phyloP scores from a whole-genome alignment of 1,284 basidiomycete genomes.

The Anthracocystis panici-leucophaei region DNA sequence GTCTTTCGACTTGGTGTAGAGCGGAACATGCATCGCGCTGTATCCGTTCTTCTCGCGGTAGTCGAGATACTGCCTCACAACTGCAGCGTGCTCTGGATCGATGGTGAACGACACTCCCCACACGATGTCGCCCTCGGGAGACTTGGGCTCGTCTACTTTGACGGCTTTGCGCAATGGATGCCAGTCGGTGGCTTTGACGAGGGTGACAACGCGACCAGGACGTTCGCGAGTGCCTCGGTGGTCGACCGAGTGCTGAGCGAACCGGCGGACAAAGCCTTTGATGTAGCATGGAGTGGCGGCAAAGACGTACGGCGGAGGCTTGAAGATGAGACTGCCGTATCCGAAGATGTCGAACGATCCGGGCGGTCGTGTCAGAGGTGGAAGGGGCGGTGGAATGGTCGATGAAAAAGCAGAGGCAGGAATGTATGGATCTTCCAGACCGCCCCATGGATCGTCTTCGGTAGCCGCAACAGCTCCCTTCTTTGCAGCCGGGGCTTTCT shows the following conservation, averaged over 20 bases:
- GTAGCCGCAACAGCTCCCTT: not conserved
- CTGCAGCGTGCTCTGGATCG: slow-evolving; percentile 78
- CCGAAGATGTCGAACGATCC: slow-evolving; percentile 66
- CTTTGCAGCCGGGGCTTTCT: not conserved
- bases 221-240: slow-evolving; percentile 72
- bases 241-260: slow-evolving; percentile 87
- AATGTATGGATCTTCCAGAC: slow-evolving; percentile 37
- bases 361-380: slow-evolving; percentile 37
- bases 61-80: slow-evolving; percentile 86
- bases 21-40: slow-evolving; percentile 49
- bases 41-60: slow-evolving; percentile 80
- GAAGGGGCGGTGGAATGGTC: slow-evolving; percentile 30
- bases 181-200: slow-evolving; percentile 88
- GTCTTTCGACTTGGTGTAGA: slow-evolving; percentile 70
- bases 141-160: slow-evolving; percentile 74
- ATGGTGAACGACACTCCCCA: slow-evolving; percentile 90
- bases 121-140: slow-evolving; percentile 73
- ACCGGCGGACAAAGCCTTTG: slow-evolving; percentile 85
- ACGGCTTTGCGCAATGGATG: slow-evolving; percentile 42
- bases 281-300: slow-evolving; percentile 77
- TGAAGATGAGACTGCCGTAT: slow-evolving; percentile 68
- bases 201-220: slow-evolving; percentile 83
- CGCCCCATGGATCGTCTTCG: slow-evolving; percentile 38
- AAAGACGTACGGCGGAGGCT: slow-evolving; percentile 67
- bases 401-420: slow-evolving; percentile 39